phyloP scores from a whole-genome alignment of 345 rosid species.

The Acer negundo region DNA sequence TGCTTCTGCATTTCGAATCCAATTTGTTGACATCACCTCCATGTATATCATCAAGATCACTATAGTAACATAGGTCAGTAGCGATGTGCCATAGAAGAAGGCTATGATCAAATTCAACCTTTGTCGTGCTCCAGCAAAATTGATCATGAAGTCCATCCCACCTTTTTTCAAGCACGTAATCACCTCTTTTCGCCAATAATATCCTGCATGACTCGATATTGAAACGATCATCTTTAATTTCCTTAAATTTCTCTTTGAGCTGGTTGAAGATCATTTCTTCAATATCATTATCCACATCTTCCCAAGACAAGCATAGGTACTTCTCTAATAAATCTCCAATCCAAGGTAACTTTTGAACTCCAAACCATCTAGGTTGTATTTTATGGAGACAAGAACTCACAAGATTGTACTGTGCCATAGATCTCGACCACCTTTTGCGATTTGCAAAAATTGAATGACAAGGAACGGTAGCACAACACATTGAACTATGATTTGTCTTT shows the following conservation, averaged over 20 bases:
- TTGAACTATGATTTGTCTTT: not conserved
- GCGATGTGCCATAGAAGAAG: constrained; percentile 31
- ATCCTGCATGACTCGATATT: not conserved
- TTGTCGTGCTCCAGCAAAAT: too few relatives aligned
- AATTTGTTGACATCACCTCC: not conserved
- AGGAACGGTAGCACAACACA: not conserved
- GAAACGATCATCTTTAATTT: not conserved
- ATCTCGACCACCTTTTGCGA: not conserved
- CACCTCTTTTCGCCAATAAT: not conserved
- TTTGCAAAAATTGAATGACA: not conserved
- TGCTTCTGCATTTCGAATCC: not conserved
- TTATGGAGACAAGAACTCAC: not conserved
- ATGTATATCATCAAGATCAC: not conserved
- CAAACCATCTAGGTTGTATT: not conserved
- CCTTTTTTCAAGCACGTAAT: not conserved
- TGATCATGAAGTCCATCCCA: too few relatives aligned
- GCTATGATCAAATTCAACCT: constrained; percentile 19
- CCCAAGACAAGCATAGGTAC: not conserved
- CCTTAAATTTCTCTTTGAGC: not conserved
- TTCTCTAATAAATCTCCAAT: not conserved
- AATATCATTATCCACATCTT: not conserved
- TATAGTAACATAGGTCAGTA: not conserved
- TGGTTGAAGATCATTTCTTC: not conserved
- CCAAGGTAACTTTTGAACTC: not conserved
- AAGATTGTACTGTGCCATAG: not conserved